Evolutionary conservation across 2,329 filamentous ascomycete species (phyloP).

Genomic region (Colletotrichum spaethianum): DNA sequence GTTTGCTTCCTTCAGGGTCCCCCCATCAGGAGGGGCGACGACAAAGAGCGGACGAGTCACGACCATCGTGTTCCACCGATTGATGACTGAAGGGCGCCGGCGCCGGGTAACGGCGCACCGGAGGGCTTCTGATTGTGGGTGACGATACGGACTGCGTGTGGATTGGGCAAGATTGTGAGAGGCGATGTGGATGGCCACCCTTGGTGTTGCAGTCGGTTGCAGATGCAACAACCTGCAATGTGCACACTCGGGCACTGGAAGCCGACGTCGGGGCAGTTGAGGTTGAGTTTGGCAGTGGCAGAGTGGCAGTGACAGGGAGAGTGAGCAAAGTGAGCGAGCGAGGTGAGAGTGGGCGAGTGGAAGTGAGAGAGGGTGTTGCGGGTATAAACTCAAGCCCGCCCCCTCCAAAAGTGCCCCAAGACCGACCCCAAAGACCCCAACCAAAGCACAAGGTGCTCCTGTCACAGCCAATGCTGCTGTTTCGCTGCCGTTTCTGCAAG

Average conservation of each 20-base stretch:
- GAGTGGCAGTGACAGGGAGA: neutral
- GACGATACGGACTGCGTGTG: constrained; percentile 1
- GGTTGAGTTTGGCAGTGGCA: neutral
- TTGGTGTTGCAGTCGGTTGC: constrained; percentile 25
- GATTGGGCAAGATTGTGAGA: constrained; percentile 18
- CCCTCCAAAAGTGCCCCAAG: no score
- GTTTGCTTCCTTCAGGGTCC: constrained; percentile 31
- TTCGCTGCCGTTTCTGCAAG: constrained; percentile 30
- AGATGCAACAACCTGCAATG: neutral
- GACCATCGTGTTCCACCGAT: neutral
- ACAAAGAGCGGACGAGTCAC: neutral
- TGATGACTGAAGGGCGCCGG: neutral
- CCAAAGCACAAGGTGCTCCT: neutral
- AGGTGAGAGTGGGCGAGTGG: no score
- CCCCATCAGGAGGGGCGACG: neutral
- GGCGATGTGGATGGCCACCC: neutral
- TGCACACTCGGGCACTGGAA: neutral
- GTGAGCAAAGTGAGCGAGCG: neutral
- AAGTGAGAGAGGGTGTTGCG: neutral
- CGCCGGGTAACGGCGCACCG: neutral
- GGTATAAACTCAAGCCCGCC: neutral
- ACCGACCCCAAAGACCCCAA: neutral
- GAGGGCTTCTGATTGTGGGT: neutral
- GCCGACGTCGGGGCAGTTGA: neutral
- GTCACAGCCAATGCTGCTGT: constrained; percentile 12